Evolutionary conservation across 306 rosid genomes (phyloP), one percentile per base, ranked within the genome.

Genomic region (Pachyrhizus erosus): DNA sequence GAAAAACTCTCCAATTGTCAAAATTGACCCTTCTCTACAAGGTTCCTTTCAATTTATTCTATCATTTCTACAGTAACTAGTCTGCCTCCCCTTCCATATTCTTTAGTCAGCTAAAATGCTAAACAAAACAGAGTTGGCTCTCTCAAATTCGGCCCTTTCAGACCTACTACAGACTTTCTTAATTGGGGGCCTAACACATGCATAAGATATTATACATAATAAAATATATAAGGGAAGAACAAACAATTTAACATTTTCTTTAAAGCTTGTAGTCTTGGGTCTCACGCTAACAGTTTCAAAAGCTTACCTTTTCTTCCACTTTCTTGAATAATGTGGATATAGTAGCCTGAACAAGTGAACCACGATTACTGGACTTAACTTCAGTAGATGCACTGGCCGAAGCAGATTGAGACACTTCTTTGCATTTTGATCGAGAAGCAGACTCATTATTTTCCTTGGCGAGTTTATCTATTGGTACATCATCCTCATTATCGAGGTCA

Each of bases 241-340:
- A 76, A 60, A 77, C 40, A 78, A 21, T 20, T 48, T 52, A 20
- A 78, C 42, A 51, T n/a, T 65, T 65, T 55, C 31, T 52, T 39
- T 5, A 24, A 70, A n/a, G 45, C 26, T 48, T 74, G 64, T 34
- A 18, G 40, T 39, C 58, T 34, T 17, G 49, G 37, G 40, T 62
- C 69, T 61, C 45, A 37, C 31, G 15, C 72, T 29, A 76, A 82
- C 64, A 65, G 34, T 31, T 58, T 6, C 27, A 82, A 73, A 76
- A 46, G 52, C 68, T 65, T 79, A 93, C 99, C 90, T 91, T 91
- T 77, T 88, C 93, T 83, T 89, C 98, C 76, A 77, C 96, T 89
- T 90, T 93, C 88, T 93, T 88, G 91, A 95, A 95, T 88, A 93
- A 86, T 51, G 95, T 85, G 78, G 91, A 90, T 75, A 93, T 84